Evolutionary conservation across 2,329 filamentous ascomycete genomes (phyloP).

Genomic region (Trichocomaceae sp.): DNA sequence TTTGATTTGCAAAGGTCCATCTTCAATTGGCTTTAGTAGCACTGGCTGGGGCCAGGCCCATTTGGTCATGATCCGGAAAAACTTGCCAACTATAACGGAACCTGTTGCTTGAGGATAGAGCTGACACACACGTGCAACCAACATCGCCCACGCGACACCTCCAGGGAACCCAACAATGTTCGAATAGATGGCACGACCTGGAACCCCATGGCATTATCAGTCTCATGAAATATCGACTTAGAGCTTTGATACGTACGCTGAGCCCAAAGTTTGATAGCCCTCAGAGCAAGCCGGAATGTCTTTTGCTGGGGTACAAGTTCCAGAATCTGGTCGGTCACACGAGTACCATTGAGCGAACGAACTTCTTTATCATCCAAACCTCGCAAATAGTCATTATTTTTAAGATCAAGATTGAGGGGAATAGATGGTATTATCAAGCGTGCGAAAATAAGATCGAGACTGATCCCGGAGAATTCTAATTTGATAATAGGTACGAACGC

Average conservation of each 20-base stretch:
- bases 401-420: constrained; percentile 65
- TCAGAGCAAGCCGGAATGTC: constrained; percentile 80
- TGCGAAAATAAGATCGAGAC: constrained; percentile 89
- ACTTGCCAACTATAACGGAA: constrained; percentile 83
- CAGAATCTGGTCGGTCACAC: constrained; percentile 89
- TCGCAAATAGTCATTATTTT: constrained; percentile 75
- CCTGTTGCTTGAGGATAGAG: constrained; percentile 89
- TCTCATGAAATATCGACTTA: neutral
- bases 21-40: constrained; percentile 79
- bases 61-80: constrained; percentile 82
- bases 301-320: constrained; percentile 80
- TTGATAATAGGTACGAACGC: constrained; percentile 97
- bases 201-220: neutral
- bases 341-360: constrained; percentile 84
- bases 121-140: constrained; percentile 92
- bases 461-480: constrained; percentile 82
- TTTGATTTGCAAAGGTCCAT: constrained; percentile 69
- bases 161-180: constrained; percentile 96
- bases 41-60: constrained; percentile 97
- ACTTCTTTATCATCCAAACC: constrained; percentile 82
- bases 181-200: constrained; percentile 78
- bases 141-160: constrained; percentile 96
- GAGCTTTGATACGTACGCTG: constrained; percentile 50
- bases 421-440: constrained; percentile 66
- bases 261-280: constrained; percentile 95